Conservation (phyloP, 257 asterid species). For the Przewalskia tangutica region DNA sequence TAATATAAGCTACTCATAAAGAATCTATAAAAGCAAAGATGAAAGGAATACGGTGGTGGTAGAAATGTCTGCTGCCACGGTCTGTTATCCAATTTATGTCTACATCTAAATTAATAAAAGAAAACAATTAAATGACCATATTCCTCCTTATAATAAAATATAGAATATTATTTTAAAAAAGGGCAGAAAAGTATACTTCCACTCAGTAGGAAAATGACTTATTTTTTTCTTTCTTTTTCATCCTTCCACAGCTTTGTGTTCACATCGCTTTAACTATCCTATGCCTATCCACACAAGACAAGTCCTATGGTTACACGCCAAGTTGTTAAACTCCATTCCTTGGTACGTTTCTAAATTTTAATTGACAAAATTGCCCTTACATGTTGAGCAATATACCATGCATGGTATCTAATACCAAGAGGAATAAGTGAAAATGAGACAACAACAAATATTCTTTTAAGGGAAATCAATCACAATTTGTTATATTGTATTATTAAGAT, state of each 20-base stretch:
- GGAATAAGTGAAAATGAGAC: not conserved
- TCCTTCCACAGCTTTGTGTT: constrained; percentile 10
- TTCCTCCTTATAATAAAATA: not conserved
- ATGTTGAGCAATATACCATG: constrained; percentile 3
- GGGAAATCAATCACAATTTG: not conserved
- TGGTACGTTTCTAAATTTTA: constrained; percentile 7
- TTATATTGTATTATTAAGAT: too few species aligned
- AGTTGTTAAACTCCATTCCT: constrained; percentile 10
- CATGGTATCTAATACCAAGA: not conserved
- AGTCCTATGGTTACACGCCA: constrained; percentile 16
- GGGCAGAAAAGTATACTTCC: constrained; percentile 19
- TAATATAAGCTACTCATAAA: constrained; percentile 21
- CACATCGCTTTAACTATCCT: constrained; percentile 12
- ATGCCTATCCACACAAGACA: constrained; percentile 17
- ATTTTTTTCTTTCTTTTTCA: not conserved
- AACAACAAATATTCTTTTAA: not conserved
- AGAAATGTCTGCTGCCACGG: constrained; percentile 69
- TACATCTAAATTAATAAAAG: constrained; percentile 33
- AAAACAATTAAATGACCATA: not conserved
- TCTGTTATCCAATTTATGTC: constrained; percentile 55
- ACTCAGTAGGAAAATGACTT: constrained; percentile 7
- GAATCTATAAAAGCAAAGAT: constrained; percentile 74
- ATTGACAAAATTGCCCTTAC: constrained; percentile 7
- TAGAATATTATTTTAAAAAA: not conserved
- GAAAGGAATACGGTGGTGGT: constrained; percentile 65